Percentiles rank a stretch among this genome's conserved stretches.
These are phyloP conservation scores for Colletotrichum sp. DNA, from an alignment of 2,329 filamentous ascomycete genomes.

Conservation along the genomic window DNA sequence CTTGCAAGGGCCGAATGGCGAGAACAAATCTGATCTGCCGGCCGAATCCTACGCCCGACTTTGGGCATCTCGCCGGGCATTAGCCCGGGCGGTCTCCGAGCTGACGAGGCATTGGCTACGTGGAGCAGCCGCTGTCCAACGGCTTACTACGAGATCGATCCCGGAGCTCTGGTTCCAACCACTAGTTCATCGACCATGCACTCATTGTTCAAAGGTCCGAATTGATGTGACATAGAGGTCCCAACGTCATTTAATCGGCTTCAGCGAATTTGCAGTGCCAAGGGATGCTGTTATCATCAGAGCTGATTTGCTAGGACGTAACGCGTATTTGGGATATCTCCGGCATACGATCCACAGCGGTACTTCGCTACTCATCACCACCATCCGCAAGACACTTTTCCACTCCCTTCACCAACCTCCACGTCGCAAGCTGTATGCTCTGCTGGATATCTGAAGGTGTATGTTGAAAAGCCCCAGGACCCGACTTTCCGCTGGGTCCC, in stretches of 20 bases:
- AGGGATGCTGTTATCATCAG: neutral
- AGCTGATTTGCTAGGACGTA: neutral
- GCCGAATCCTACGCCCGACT: neutral
- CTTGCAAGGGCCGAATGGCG: neutral
- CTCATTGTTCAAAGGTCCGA: neutral
- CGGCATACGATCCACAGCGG: neutral
- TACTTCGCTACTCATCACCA: too few relatives aligned
- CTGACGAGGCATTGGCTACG: neutral
- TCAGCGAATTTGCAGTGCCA: neutral
- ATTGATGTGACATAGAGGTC: neutral
- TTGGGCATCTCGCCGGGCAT: neutral
- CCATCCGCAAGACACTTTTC: neutral
- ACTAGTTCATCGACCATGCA: neutral
- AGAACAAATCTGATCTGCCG: neutral
- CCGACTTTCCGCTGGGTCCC: too few relatives aligned
- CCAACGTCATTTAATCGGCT: accelerated
- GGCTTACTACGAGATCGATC: neutral
- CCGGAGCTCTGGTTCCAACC: accelerated
- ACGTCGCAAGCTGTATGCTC: neutral
- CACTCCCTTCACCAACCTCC: neutral
- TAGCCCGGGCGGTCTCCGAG: neutral
- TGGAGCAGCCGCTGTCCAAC: neutral
- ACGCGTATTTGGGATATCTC: neutral
- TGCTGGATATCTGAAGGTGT: neutral
- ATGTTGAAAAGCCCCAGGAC: too few relatives aligned